Evolutionary conservation across 2,329 filamentous ascomycete species (phyloP).

Genomic region (Colletotrichum sp.): DNA sequence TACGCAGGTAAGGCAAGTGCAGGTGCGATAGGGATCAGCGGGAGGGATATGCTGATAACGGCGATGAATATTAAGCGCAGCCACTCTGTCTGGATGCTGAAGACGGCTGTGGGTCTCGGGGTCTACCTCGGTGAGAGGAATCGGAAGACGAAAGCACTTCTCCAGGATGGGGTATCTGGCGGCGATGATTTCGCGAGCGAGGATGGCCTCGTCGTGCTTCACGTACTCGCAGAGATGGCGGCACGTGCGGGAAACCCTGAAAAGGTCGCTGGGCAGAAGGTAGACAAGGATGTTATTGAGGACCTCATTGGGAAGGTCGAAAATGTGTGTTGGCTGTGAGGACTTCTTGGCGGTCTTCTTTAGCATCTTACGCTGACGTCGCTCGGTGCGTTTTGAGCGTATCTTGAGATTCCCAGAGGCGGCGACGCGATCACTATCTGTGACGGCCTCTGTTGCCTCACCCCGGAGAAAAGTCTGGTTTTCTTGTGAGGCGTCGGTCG

Average conservation of each 20-base stretch:
- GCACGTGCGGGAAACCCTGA: slow-evolving; percentile 48
- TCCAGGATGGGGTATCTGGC: slow-evolving; percentile 55
- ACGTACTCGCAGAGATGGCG: slow-evolving; percentile 49
- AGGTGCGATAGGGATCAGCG: slow-evolving; percentile 52
- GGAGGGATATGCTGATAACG: slow-evolving; percentile 57
- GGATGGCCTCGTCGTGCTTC: slow-evolving; percentile 41
- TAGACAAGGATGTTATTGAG: slow-evolving; percentile 51
- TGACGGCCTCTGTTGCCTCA: slow-evolving; percentile 4
- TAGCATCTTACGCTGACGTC: slow-evolving; percentile 8
- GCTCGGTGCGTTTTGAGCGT: slow-evolving; percentile 20
- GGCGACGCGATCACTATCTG: slow-evolving; percentile 7
- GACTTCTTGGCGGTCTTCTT: slow-evolving; percentile 9
- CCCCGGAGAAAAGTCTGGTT: background rate
- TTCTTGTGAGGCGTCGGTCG: background rate
- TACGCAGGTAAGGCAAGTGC: slow-evolving; percentile 62
- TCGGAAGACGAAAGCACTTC: slow-evolving; percentile 57
- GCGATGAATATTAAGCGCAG: slow-evolving; percentile 49
- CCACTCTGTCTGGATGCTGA: slow-evolving; percentile 44
- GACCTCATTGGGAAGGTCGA: slow-evolving; percentile 59
- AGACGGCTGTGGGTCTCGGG: slow-evolving; percentile 40
- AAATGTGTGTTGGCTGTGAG: slow-evolving; percentile 33
- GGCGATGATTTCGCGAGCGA: slow-evolving; percentile 47
- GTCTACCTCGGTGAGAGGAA: slow-evolving; percentile 46
- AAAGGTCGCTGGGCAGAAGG: slow-evolving; percentile 55
- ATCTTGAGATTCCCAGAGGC: slow-evolving; percentile 7